Evolutionary conservation across 1,284 basidiomycete species (phyloP), one percentile per base, ranked within the genome.

Genomic region (Austroboletus novae-zelandiae): DNA sequence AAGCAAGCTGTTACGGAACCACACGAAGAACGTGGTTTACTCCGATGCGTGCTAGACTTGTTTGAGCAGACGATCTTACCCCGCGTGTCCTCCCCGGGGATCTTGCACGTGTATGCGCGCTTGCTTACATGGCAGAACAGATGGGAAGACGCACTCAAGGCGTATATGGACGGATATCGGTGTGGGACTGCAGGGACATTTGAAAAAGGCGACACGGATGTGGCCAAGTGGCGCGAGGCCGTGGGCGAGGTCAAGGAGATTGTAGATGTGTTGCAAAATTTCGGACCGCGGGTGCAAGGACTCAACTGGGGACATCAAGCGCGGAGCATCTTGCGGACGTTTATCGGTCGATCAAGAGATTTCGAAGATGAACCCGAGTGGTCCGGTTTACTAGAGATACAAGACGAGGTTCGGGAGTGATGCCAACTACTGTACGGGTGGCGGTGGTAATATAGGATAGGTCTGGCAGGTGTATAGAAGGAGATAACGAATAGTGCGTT

Each of bases 281-380:
- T 95, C 50, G 94, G 93, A 1, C 83, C 88, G 25, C 80, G 83
- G 50, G 80, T 80, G 34, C 72, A 76, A 39, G 78, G 76, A 25
- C 71, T 67, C 61, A 83, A 83, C 62, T 98, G 95, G 93, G 78
- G 76, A 65, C 81, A 91, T 66, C 92, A 96, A 71, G 93, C 87
- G 36, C 79, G 89, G 51, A 96, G 91, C 54, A 76, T 98, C 51
- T 81, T 98, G 48, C 77, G 95, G 64, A 89, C 86, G 39, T 98
- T 98, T 68, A 81, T 94, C 71, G 93, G 89, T 4, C 75, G 86
- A 46, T 84, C 85, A 56, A 82, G 74, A 66, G 88, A 87, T 49
- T 98, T 94, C 62, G 90, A 89, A 64, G 91, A 93, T 51, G 90
- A 96, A 69, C 78, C 82, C 2, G 93, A 93, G 71, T 98, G 90